These are phyloP conservation scores for Lagerstroemia speciosa DNA, from an alignment of 345 rosid genomes.

Conservation along the genomic window DNA sequence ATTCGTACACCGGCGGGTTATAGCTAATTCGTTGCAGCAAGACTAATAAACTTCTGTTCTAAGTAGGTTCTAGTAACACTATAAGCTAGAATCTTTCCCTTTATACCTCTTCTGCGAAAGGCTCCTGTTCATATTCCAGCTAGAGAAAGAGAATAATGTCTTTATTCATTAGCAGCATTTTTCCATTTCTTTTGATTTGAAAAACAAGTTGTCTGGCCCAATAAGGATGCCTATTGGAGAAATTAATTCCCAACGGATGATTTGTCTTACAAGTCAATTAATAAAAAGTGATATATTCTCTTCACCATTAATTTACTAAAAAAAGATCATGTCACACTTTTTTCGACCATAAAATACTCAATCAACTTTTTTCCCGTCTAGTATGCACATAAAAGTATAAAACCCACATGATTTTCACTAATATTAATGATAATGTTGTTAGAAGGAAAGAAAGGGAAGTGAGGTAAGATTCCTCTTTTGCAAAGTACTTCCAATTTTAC, in stretches of 20 bases:
- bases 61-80: slow-evolving; percentile 19
- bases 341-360: too few relatives aligned
- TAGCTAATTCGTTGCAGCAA: too few relatives aligned
- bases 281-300: too few relatives aligned
- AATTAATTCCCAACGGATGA: too few relatives aligned
- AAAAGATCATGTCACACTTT: too few relatives aligned
- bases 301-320: too few relatives aligned
- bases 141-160: slow-evolving; percentile 18
- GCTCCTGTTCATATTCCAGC: slow-evolving; percentile 6
- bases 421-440: neutral
- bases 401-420: neutral
- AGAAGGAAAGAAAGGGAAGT: neutral
- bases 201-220: neutral
- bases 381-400: neutral
- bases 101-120: slow-evolving; percentile 17
- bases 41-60: neutral
- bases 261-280: too few relatives aligned
- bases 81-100: slow-evolving; percentile 10
- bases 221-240: neutral
- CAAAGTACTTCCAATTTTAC: neutral
- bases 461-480: slow-evolving; percentile 6
- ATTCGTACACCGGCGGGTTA: too few relatives aligned
- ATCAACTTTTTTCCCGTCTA: too few relatives aligned
- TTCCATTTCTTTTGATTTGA: neutral
- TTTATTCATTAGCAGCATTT: neutral